A percentile compares a stretch with the other conserved stretches of the same genome.
Conservation (phyloP, 495 filamentous ascomycete genomes). For the Xylaria castorea region DNA sequence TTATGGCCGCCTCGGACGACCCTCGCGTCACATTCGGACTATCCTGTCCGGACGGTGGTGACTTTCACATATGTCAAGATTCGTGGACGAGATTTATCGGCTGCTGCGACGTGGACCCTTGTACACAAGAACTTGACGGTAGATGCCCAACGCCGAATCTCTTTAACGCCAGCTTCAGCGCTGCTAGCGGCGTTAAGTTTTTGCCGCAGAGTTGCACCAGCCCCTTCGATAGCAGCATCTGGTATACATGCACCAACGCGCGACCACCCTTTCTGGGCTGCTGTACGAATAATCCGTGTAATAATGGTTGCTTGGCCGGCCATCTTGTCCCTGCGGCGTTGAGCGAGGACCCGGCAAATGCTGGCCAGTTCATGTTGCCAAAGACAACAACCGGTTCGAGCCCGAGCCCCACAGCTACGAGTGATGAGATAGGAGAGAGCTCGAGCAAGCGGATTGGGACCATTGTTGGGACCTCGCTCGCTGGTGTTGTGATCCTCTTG, state of each 20-base stretch:
- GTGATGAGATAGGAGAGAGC: not conserved
- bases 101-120: slow-evolving; percentile 45
- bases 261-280: slow-evolving; percentile 45
- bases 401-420: not conserved
- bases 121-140: slow-evolving; percentile 32
- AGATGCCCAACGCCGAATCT: slow-evolving; percentile 36
- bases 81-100: slow-evolving; percentile 40
- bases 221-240: slow-evolving; percentile 32
- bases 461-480: slow-evolving; percentile 27
- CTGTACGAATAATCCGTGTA: slow-evolving; percentile 41
- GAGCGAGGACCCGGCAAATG: slow-evolving; percentile 25
- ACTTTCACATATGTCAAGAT: slow-evolving; percentile 41
- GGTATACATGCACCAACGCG: slow-evolving; percentile 40
- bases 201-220: slow-evolving; percentile 32
- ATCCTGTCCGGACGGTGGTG: slow-evolving; percentile 39
- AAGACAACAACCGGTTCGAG: not conserved
- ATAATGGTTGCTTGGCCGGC: slow-evolving; percentile 32
- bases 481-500: slow-evolving; percentile 28
- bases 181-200: slow-evolving; percentile 30
- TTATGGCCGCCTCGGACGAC: slow-evolving; percentile 21
- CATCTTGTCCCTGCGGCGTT: slow-evolving; percentile 32
- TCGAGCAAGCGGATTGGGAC: slow-evolving; percentile 15
- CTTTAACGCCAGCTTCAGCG: slow-evolving; percentile 34
- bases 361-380: slow-evolving; percentile 23
- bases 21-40: slow-evolving; percentile 30